Evolutionary conservation across 1,139 yeast species (phyloP).

Genomic region (Yamadazyma sp.): DNA sequence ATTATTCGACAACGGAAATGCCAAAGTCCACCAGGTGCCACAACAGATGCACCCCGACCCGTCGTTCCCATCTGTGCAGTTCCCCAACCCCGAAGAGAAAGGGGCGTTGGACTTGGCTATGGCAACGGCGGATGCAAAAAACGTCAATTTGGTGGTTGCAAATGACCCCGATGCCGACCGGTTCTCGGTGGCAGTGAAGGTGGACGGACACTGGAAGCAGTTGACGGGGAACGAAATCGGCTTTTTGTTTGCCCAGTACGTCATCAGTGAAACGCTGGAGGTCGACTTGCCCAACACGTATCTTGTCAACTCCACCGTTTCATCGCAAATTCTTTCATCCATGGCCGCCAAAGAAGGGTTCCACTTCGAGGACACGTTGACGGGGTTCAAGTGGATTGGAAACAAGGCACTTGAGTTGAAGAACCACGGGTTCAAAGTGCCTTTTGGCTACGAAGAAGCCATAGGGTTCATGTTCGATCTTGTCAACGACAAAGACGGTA

Average conservation of each 20-base stretch:
- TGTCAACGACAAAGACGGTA: constrained; percentile 94
- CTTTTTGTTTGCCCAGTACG: constrained; percentile 70
- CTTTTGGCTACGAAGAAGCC: constrained; percentile 94
- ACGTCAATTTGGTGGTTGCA: constrained; percentile 64
- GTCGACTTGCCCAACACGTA: constrained; percentile 42
- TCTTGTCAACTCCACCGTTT: constrained; percentile 84
- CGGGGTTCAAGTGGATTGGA: constrained; percentile 98
- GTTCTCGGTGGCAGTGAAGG: constrained; percentile 71
- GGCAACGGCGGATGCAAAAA: constrained; percentile 45
- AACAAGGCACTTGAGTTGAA: constrained; percentile 79
- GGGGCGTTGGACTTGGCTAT: constrained; percentile 85
- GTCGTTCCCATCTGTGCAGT: constrained; percentile 75
- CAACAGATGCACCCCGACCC: constrained; percentile 82
- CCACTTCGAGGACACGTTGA: constrained; percentile 74
- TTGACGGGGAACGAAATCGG: constrained; percentile 93
- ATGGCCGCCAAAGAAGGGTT: constrained; percentile 68
- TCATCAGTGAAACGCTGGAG: constrained; percentile 39
- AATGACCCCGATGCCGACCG: constrained; percentile 98
- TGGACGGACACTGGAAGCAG: constrained; percentile 61
- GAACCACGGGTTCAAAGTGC: constrained; percentile 62
- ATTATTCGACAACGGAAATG: constrained; percentile 28
- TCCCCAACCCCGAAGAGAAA: constrained; percentile 95
- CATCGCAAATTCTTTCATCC: constrained; percentile 74
- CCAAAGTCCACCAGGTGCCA: constrained; percentile 34
- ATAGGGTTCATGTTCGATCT: constrained; percentile 88